Base-by-base conservation (phyloP, 2,329 filamentous ascomycete genomes). In the Domatiomyces catenatus region DNA sequence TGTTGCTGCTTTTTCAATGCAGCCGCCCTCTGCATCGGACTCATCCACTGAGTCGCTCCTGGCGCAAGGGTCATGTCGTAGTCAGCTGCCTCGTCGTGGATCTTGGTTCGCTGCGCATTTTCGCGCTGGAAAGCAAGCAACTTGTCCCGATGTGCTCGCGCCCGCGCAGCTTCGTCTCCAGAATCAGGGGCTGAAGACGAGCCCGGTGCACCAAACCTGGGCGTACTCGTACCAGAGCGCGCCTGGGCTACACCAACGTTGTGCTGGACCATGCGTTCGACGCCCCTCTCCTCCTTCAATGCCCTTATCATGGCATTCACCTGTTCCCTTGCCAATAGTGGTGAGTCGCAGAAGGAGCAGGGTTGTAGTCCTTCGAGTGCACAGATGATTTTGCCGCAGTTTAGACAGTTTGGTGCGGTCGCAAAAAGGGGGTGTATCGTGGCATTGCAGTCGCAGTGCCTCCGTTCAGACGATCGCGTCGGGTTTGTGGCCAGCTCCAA, bases 401-500 rank as follows among this genome's bases (percentile, higher is more conserved):
- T 82, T 15, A 93, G 70, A 63, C 92, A 98, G 64, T 96, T 98
- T 0, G 92, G 92, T 0, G 89, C 88, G 0, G 90, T 88, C n/a
- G 79, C 79, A 44, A 95, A 83, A 2, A 96, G 76, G 0, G 90
- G 86, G 65, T 98, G 92, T 1, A 86, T 79, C 0, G 84, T 81
- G 0, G 86, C 92, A 61, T 93, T 87, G 65, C 92, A 98, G 60
- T 84, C 84, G 67, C 92, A 98, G 59, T 65, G 70, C 50, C 80
- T 80, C 5, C 84, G 77, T 48, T 79, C 74, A 8, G 71, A 69
- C 20, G 80, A 70, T 20, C 88, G 68, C 0, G 80, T 78, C 0
- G 88, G 87, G 62, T 95, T 95, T 1, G 89, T 95, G 48, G 85
- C 84, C n/a, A 94, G 77, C 64, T 98, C 92, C 5, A 98, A 77